Evolutionary conservation across 768 basidiomycete species (phyloP).

Genomic region (Boletus huronensis): DNA sequence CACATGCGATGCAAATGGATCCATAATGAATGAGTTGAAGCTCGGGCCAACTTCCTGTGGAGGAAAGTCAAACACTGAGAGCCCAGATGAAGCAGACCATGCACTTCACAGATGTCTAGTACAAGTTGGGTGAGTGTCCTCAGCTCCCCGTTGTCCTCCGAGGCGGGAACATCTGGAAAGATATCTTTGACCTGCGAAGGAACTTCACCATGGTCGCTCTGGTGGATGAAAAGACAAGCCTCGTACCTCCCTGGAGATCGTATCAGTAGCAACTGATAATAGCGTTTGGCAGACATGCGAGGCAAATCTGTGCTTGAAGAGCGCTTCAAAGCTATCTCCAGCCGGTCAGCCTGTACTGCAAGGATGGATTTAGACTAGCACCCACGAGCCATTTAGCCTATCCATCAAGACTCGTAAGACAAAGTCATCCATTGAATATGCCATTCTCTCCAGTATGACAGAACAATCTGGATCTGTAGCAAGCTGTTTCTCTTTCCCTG

Average conservation of each 20-base stretch:
- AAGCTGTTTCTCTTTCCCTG: slow-evolving; percentile 82
- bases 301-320: slow-evolving; percentile 81
- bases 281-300: slow-evolving; percentile 96
- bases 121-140: slow-evolving; percentile 61
- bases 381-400: slow-evolving; percentile 84
- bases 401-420: slow-evolving; percentile 89
- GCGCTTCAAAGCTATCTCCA: slow-evolving; percentile 50
- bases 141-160: slow-evolving; percentile 60
- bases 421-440: slow-evolving; percentile 94
- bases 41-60: slow-evolving; percentile 66
- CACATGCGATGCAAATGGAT: slow-evolving; percentile 91
- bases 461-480: slow-evolving; percentile 95
- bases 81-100: slow-evolving; percentile 12
- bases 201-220: background rate
- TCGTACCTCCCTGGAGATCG: slow-evolving; percentile 65
- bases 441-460: slow-evolving; percentile 82
- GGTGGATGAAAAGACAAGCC: background rate
- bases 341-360: slow-evolving; percentile 1
- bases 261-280: slow-evolving; percentile 61
- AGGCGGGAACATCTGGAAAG: slow-evolving; percentile 44
- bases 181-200: slow-evolving; percentile 49
- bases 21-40: slow-evolving; percentile 65
- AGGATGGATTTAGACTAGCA: slow-evolving; percentile 18
- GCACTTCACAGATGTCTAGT: slow-evolving; percentile 61
- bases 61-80: slow-evolving; percentile 15